Evolutionary conservation across 768 basidiomycete genomes (phyloP).

Genomic region (Psilocybe cubensis): DNA sequence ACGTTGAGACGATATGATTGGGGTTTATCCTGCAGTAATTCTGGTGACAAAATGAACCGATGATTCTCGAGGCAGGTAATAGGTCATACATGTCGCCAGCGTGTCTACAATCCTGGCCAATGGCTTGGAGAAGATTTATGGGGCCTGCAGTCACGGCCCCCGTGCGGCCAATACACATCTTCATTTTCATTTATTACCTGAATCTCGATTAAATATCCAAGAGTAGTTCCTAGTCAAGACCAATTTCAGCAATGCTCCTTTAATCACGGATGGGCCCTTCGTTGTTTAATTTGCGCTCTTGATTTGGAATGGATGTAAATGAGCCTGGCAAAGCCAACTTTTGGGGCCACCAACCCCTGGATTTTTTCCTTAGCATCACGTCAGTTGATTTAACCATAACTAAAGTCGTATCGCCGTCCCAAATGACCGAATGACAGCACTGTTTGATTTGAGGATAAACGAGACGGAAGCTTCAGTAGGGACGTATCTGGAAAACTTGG

Average conservation of each 20-base stretch:
- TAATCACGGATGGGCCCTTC: background rate
- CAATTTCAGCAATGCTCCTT: background rate
- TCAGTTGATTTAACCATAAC: constrained; percentile 29
- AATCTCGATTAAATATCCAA: constrained; percentile 37
- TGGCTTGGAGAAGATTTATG: constrained; percentile 26
- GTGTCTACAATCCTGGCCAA: too few species aligned
- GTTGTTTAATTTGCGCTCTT: constrained; percentile 23
- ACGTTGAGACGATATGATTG: constrained; percentile 24
- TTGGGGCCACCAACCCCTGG: constrained; percentile 34
- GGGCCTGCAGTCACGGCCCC: constrained; percentile 30
- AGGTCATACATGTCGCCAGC: constrained; percentile 29
- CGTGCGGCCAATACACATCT: constrained; percentile 32
- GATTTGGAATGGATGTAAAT: constrained; percentile 25
- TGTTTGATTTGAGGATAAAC: constrained; percentile 31
- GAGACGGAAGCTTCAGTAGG: constrained; percentile 32
- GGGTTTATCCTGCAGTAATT: background rate
- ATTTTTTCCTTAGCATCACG: constrained; percentile 29
- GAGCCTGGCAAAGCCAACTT: constrained; percentile 24
- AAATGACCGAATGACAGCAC: constrained; percentile 28
- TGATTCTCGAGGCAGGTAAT: constrained; percentile 14
- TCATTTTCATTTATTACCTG: constrained; percentile 32
- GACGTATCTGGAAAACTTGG: too few species aligned
- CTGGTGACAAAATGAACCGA: background rate
- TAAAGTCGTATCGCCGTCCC: constrained; percentile 31
- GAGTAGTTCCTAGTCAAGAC: constrained; percentile 24